Conservation (phyloP, 169 alveolate genomes). For the Eimeria praecox region DNA sequence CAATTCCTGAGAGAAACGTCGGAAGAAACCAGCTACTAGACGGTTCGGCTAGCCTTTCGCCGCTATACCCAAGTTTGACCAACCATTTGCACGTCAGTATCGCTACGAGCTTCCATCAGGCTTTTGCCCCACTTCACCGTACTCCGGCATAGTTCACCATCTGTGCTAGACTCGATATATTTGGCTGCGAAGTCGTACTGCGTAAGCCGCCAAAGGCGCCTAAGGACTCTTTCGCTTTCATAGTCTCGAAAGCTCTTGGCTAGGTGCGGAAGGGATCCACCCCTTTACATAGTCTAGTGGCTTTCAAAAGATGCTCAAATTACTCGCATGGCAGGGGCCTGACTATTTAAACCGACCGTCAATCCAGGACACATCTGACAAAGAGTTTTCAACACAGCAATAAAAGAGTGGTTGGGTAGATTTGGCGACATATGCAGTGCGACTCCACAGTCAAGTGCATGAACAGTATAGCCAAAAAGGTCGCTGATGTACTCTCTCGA, state of each 20-base stretch:
- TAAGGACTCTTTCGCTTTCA: too few relatives aligned
- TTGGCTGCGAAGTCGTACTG: too few relatives aligned
- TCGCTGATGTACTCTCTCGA: not conserved
- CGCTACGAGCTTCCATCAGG: too few relatives aligned
- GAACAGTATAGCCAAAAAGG: not conserved
- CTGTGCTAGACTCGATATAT: too few relatives aligned
- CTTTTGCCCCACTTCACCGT: too few relatives aligned
- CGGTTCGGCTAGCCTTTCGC: slow-evolving; percentile 96
- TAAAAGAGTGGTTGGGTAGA: not conserved
- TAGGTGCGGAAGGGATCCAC: too few relatives aligned
- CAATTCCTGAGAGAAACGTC: slow-evolving; percentile 96
- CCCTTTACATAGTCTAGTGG: slow-evolving; percentile 41
- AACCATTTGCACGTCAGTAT: too few relatives aligned
- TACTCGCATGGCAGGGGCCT: not conserved
- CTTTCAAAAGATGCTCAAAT: not conserved
- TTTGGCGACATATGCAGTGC: not conserved
- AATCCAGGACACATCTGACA: not conserved
- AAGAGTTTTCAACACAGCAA: not conserved
- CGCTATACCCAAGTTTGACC: too few relatives aligned
- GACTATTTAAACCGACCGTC: not conserved
- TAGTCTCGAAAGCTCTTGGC: too few relatives aligned
- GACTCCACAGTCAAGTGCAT: not conserved
- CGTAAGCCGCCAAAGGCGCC: too few relatives aligned
- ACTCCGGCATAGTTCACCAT: too few relatives aligned
- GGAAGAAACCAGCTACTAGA: slow-evolving; percentile 97